A percentile compares a stretch with the other conserved stretches of the same genome.
Evolutionary conservation across 2,329 filamentous ascomycete species (phyloP).

Genomic region (Paecilomyces fulvus): DNA sequence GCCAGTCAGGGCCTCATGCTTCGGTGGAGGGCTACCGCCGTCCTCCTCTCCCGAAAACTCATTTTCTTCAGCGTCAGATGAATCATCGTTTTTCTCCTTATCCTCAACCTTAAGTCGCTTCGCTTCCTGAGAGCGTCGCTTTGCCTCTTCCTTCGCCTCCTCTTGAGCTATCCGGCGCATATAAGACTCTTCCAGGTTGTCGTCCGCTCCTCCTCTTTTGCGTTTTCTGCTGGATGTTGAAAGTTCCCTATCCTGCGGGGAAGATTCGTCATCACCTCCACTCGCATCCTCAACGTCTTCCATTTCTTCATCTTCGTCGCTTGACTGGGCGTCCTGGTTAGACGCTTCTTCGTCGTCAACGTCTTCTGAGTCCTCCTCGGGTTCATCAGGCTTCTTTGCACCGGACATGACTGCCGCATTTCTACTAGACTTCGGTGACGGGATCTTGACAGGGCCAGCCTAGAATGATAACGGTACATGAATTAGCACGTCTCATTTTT

Average conservation of each 20-base stretch:
- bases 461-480: constrained; percentile 7
- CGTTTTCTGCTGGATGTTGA: constrained; percentile 37
- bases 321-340: constrained; percentile 19
- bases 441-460: constrained; percentile 34
- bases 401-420: constrained; percentile 6
- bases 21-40: constrained; percentile 16
- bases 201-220: constrained; percentile 45
- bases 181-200: constrained; percentile 36
- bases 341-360: constrained; percentile 18
- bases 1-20: constrained; percentile 32
- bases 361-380: constrained; percentile 14
- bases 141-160: constrained; percentile 27
- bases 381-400: constrained; percentile 10
- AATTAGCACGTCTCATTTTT: not conserved
- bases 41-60: constrained; percentile 27
- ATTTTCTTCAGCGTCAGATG: constrained; percentile 15
- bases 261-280: constrained; percentile 44
- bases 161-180: constrained; percentile 38
- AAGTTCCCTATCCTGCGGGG: constrained; percentile 7
- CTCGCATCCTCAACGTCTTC: constrained; percentile 37
- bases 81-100: constrained; percentile 34
- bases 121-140: constrained; percentile 25
- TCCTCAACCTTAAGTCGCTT: constrained; percentile 31
- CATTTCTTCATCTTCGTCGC: constrained; percentile 29
- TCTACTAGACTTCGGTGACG: constrained; percentile 19